Evolutionary conservation across 2,329 filamentous ascomycete species (phyloP).

Genomic region (Blastomyces gilchristii): DNA sequence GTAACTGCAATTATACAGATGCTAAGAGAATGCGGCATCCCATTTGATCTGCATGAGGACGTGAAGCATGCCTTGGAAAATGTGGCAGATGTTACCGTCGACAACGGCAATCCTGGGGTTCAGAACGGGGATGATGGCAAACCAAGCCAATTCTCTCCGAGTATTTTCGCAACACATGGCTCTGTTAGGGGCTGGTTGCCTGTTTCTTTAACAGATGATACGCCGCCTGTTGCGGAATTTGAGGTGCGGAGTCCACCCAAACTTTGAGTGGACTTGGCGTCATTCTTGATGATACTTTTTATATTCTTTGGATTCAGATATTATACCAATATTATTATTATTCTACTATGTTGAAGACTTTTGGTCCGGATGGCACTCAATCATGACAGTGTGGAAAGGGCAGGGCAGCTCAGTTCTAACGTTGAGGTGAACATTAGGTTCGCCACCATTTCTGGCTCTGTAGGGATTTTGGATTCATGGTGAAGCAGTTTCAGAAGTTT

Average conservation of each 20-base stretch:
- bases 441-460: too few relatives aligned
- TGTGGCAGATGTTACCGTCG: neutral
- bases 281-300: too few relatives aligned
- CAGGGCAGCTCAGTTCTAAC: too few relatives aligned
- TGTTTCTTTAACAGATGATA: neutral
- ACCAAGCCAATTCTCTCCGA: neutral
- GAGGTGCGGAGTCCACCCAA: neutral
- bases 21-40: constrained; percentile 14
- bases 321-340: too few relatives aligned
- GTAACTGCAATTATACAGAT: constrained; percentile 23
- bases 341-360: too few relatives aligned
- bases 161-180: constrained; percentile 7
- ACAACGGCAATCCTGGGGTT: neutral
- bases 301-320: too few relatives aligned
- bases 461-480: too few relatives aligned
- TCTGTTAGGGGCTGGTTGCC: constrained; percentile 5
- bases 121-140: neutral
- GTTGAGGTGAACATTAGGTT: too few relatives aligned
- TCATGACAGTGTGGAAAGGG: too few relatives aligned
- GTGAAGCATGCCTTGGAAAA: neutral
- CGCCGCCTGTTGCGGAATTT: neutral
- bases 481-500: too few relatives aligned
- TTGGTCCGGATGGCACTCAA: too few relatives aligned
- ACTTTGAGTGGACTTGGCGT: neutral
- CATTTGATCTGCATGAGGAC: constrained; percentile 3